Percentiles rank a stretch among this genome's conserved stretches.
Conservation (phyloP, 257 asterid species). For the Gentiana macrophylla region DNA sequence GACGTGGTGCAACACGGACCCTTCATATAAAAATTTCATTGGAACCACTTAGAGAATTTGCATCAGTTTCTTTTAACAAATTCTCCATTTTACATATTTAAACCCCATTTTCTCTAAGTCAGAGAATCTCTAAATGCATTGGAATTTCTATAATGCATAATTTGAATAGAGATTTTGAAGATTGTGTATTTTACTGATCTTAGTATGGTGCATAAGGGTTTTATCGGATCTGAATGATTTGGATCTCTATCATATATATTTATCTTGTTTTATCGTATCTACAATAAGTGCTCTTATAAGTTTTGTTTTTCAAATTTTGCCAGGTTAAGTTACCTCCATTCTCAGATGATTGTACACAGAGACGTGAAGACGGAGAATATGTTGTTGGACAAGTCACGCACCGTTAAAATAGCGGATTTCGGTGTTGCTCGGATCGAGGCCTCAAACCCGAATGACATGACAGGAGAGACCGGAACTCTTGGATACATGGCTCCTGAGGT, state of each 20-base stretch:
- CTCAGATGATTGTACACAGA: constrained; percentile 14
- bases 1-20: too few relatives aligned
- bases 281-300: background rate
- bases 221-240: too few relatives aligned
- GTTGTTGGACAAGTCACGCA: constrained; percentile 9
- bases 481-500: constrained; percentile 18
- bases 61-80: too few relatives aligned
- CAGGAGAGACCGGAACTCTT: constrained; percentile 24
- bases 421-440: constrained; percentile 20
- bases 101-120: too few relatives aligned
- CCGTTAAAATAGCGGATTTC: constrained; percentile 35
- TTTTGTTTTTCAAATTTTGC: constrained; percentile 10
- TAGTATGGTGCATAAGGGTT: too few relatives aligned
- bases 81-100: too few relatives aligned
- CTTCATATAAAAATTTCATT: too few relatives aligned
- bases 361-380: constrained; percentile 18
- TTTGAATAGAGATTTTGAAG: too few relatives aligned
- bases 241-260: background rate
- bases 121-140: too few relatives aligned
- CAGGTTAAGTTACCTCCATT: constrained; percentile 16
- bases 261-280: background rate
- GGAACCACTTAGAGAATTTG: too few relatives aligned
- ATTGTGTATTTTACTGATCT: too few relatives aligned
- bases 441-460: constrained; percentile 22
- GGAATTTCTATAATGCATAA: too few relatives aligned